These are phyloP conservation scores for Mycena epipterygia DNA, from an alignment of 768 basidiomycete genomes.

Conservation along the genomic window DNA sequence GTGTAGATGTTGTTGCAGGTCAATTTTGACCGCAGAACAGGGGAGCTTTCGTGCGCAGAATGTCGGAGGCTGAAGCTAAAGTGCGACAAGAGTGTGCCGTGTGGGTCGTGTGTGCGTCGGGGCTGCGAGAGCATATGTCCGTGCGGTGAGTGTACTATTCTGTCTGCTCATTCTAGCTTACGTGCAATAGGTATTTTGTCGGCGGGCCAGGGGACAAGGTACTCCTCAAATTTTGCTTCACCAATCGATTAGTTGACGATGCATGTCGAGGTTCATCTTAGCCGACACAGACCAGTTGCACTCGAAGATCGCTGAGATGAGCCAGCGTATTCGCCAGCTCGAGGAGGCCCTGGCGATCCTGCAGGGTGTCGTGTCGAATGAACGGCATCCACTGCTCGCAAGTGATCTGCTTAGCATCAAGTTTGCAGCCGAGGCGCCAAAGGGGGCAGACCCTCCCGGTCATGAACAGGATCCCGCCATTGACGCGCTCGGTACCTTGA, in stretches of 20 bases:
- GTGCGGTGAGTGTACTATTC: conserved; percentile 54
- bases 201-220: conserved; percentile 67
- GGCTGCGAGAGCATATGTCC: conserved; percentile 77
- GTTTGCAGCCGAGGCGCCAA: conserved; percentile 66
- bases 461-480: conserved; percentile 56
- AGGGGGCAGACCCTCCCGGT: conserved; percentile 35
- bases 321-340: conserved; percentile 75
- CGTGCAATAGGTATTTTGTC: conserved; percentile 57
- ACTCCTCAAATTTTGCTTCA: conserved; percentile 18
- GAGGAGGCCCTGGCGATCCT: conserved; percentile 77
- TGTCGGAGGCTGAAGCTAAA: conserved; percentile 64
- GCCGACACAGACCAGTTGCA: conserved; percentile 78
- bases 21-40: conserved; percentile 42
- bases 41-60: conserved; percentile 68
- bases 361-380: conserved; percentile 67
- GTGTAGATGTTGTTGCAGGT: conserved; percentile 3
- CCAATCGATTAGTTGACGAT: background rate
- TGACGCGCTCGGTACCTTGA: conserved; percentile 75
- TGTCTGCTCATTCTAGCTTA: background rate
- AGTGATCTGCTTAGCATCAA: conserved; percentile 70
- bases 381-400: conserved; percentile 70
- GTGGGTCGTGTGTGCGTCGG: conserved; percentile 64
- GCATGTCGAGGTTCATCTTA: conserved; percentile 65
- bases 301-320: conserved; percentile 75
- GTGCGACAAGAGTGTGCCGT: conserved; percentile 67